Evolutionary conservation across 2,329 filamentous ascomycete genomes (phyloP), one percentile per base, ranked within the genome.

Genomic region (Sporothrix pseudoabietina): DNA sequence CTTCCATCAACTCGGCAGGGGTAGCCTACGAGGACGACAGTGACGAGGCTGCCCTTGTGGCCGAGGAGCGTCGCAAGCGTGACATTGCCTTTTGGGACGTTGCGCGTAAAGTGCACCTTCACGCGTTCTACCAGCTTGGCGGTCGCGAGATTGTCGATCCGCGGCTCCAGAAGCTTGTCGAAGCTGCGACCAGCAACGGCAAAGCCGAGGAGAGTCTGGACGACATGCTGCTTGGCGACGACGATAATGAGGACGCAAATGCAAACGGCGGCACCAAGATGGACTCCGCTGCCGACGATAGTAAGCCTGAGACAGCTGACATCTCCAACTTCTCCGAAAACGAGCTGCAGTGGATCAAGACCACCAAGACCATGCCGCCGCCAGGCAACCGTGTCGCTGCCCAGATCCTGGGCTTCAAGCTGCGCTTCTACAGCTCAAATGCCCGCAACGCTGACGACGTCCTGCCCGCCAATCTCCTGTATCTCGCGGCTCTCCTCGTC

Each of bases 371-470:
- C 0, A 83, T 96, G 3, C 94, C 94, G 4, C 94, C 94, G 1
- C 86, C 88, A 41, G 96, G 97, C 41, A 99, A 98, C 80, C 89
- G 91, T 59, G 93, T 97, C 74, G 96, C 96, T 0, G 97, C 97
- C 41, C 96, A 98, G 80, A 87, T 99, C 3, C 89, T 99, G 16
- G 96, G 96, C 4, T 99, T 99, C 86, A 99, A 99, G 82, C 87
- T 99, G 69, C 92, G 93, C 16, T 99, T 97, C 81, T 99, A 99
- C 79, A 92, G 93, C 55, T 97, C 94, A 0, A 85, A 90, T 39
- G 90, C 92, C 49, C 89, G 95, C 52, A 71, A 69, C 72, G 89
- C 93, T 74, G 87, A 90, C 71, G 96, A 98, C 78, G 86, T 90
- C 2, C 86, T 98, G 1, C 96, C 96, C 0, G 93, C 96, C 54